Percentiles rank a stretch among this genome's conserved stretches.
Evolutionary conservation across 1,284 basidiomycete species (phyloP).

Genomic region (Microbotryum saponariae): DNA sequence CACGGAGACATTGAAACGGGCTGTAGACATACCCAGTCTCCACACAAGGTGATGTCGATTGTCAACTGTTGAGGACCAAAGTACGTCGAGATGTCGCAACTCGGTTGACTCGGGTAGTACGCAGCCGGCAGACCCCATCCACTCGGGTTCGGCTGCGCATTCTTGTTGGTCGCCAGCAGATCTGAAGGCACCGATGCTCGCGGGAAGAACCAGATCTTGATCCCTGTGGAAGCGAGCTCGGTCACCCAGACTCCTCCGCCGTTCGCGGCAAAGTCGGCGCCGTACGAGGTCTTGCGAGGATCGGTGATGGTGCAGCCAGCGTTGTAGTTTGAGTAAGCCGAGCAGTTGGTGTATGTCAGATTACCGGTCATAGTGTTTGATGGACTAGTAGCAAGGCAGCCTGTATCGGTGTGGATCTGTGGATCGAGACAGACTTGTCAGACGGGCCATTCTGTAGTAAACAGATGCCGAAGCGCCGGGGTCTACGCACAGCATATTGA

Average conservation of each 20-base stretch:
- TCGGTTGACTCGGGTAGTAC: constrained; percentile 3
- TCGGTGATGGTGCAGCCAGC: constrained; percentile 54
- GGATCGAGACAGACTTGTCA: too few species aligned
- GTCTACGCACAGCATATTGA: constrained; percentile 60
- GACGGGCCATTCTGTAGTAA: too few species aligned
- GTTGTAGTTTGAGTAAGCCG: constrained; percentile 40
- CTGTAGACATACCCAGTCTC: constrained; percentile 7
- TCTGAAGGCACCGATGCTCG: constrained; percentile 20
- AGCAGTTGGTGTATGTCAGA: constrained; percentile 36
- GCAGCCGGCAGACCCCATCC: constrained; percentile 22
- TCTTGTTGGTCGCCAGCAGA: constrained; percentile 11
- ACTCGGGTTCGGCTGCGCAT: constrained; percentile 17
- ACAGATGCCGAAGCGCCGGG: too few species aligned
- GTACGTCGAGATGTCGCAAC: constrained; percentile 14
- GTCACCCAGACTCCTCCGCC: constrained; percentile 36
- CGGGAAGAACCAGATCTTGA: constrained; percentile 32
- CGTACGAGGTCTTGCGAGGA: constrained; percentile 33
- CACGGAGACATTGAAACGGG: too few species aligned
- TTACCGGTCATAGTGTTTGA: constrained; percentile 31
- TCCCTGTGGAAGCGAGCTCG: constrained; percentile 17
- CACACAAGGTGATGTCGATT: constrained; percentile 27
- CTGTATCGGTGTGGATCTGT: constrained; percentile 13
- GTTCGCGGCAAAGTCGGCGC: constrained; percentile 34
- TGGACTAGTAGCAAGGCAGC: constrained; percentile 32
- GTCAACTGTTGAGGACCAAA: constrained; percentile 25